phyloP scores from a whole-genome alignment of 2,329 filamentous ascomycete species.

The Domatiomyces catenatus region DNA sequence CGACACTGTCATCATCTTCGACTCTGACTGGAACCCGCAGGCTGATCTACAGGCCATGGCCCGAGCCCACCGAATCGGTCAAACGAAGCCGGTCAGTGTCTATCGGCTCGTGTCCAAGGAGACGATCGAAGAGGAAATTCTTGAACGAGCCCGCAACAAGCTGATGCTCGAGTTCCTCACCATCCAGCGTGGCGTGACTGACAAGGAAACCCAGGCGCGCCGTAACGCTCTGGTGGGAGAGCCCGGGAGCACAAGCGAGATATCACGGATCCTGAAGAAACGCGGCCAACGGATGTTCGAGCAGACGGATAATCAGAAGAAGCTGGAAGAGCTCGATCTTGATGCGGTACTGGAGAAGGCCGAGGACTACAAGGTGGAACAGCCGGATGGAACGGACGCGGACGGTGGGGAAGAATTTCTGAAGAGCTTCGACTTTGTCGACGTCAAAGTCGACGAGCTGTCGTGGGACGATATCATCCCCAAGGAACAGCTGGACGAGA shows the following conservation, averaged over 20 bases:
- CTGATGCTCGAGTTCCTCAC: conserved; percentile 93
- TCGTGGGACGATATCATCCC: conserved; percentile 99
- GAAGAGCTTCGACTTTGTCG: conserved; percentile 76
- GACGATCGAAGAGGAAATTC: conserved; percentile 92
- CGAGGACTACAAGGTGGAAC: conserved; percentile 90
- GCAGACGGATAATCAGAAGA: conserved; percentile 89
- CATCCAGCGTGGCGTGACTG: conserved; percentile 90
- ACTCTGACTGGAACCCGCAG: conserved; percentile 98
- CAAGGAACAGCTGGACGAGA: conserved; percentile 72
- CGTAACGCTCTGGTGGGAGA: conserved; percentile 48
- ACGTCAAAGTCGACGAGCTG: conserved; percentile 84
- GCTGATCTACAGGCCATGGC: conserved; percentile 98
- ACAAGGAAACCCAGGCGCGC: conserved; percentile 66
- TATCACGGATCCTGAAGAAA: conserved; percentile 90
- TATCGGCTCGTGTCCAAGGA: conserved; percentile 96
- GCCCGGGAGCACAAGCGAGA: conserved; percentile 82
- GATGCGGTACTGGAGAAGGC: conserved; percentile 94
- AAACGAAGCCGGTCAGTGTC: conserved; percentile 89
- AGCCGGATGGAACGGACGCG: conserved; percentile 84
- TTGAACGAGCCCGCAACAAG: conserved; percentile 93
- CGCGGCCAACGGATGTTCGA: conserved; percentile 99
- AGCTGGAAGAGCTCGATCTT: conserved; percentile 92
- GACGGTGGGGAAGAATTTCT: conserved; percentile 96
- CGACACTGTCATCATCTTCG: conserved; percentile 93
- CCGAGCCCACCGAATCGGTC: conserved; percentile 90